Evolutionary conservation across 225 moss, liverwort and hornwort genomes (phyloP), one percentile per base, ranked within the genome.

Genomic region (Pseudoscleropodium purum): DNA sequence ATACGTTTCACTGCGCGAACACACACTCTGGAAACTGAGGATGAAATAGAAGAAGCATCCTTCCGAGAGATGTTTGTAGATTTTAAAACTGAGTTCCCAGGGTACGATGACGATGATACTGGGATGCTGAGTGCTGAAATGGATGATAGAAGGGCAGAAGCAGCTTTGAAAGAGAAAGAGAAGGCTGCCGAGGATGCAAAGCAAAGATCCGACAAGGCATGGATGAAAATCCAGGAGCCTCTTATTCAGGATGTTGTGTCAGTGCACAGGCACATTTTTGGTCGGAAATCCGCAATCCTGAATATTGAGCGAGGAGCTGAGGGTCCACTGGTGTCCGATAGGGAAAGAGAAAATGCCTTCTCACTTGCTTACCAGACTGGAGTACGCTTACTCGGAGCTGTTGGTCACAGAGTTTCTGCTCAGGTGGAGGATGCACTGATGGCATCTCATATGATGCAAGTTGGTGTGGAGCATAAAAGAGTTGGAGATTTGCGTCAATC

Each of bases 51-150:
- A 86, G 97, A 99, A 87, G 94, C 95, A 26, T 93, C 93, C 9
- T 96, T 99, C 86, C 93, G 91, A 88, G 88, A 95, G 56, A 95
- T 97, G 94, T 99, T 99, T 75, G 93, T 95, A 43, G 94, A 96
- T 82, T 97, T 93, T 79, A 92, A 91, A 89, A 59, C 92, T 78
- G 95, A 97, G 81, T 96, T 97, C 84, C 93, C 90, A 64, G 93
- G 88, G 66, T 92, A 92, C 49, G 93, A 91, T 84, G 94, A 92
- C 84, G 92, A 93, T 83, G 94, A 95, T 86, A 82, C 91, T 73
- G 88, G 83, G 62, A 91, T 95, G 83, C 89, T 91, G 67, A 93
- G 89, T 91, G 97, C 97, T 34, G 95, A 97, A 78, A 93, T 93
- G 81, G 97, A 97, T 83, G 96, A 97, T 82, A 93, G 86, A 88